phyloP scores from a whole-genome alignment of 805 yeast genomes.

The Henningerozyma blattae region DNA sequence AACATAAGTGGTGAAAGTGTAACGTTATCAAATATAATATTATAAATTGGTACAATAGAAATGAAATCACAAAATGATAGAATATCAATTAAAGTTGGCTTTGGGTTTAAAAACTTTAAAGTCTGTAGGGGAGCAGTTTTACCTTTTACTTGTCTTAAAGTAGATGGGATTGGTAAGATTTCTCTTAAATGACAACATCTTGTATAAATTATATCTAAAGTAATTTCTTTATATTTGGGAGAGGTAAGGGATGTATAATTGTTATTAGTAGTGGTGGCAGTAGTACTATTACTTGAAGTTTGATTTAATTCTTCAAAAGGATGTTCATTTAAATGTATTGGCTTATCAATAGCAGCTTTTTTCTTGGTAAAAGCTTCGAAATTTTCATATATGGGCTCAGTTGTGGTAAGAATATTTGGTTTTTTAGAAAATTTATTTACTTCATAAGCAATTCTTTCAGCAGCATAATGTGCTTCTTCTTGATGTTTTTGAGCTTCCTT shows the following conservation, averaged over 20 bases:
- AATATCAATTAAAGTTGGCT: conserved; percentile 80
- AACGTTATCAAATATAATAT: conserved; percentile 71
- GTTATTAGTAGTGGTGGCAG: conserved; percentile 17
- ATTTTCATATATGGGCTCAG: not conserved
- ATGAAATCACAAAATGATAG: conserved; percentile 82
- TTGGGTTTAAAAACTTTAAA: conserved; percentile 70
- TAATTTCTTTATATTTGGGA: too few relatives aligned
- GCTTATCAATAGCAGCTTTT: conserved; percentile 45
- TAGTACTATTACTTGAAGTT: conserved; percentile 5
- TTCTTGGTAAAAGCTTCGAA: conserved; percentile 1
- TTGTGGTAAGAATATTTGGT: conserved; percentile 32
- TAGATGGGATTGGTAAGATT: conserved; percentile 84
- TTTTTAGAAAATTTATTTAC: conserved; percentile 30
- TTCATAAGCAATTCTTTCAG: conserved; percentile 57
- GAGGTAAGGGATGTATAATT: too few relatives aligned
- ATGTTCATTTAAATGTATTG: conserved; percentile 50
- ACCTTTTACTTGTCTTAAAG: conserved; percentile 68
- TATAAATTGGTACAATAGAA: conserved; percentile 70
- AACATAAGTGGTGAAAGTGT: conserved; percentile 65
- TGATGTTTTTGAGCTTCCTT: conserved; percentile 62
- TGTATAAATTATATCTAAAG: conserved; percentile 63
- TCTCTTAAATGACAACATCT: conserved; percentile 90
- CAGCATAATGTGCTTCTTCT: conserved; percentile 63
- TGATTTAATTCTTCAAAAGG: conserved; percentile 32
- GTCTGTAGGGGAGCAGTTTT: conserved; percentile 63